Base-by-base conservation (phyloP, 2,329 filamentous ascomycete genomes). In the Penicillium glabrum region DNA sequence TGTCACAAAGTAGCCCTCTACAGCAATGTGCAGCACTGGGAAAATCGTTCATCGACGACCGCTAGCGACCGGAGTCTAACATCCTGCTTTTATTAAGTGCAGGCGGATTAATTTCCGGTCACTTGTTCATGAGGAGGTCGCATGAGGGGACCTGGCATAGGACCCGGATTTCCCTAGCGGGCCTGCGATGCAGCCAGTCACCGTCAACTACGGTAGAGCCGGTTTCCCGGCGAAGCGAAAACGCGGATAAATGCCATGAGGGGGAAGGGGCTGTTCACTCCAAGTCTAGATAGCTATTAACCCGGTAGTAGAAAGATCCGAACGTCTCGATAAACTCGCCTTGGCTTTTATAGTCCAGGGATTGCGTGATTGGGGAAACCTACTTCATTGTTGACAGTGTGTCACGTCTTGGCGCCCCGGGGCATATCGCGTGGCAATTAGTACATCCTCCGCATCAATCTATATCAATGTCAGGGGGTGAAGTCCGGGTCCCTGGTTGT, bases 111-210 rank as follows among this genome's bases (percentile, higher is more conserved):
- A 14, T 14, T 11, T 23, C 27, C 26, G 27, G n/a, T 19, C 14
- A 24, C 8, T 47, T 16, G 13, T 16, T 35, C 26, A 35, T 47
- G 27, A n/a, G 27, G 16, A 10, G 5, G 29, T 23, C 5, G 10
- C 24, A 46, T 24, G 8, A 29, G 6, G 26, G 16, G 29, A 8
- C 19, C 24, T 13, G 44, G 24, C 11, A 27, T 10, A 19, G 23
- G 13, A 24, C 26, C 14, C 5, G 3, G 19, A 19, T 46, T 44
- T 26, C 41, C 41, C 3, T n/a, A n/a, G 33, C 33, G 44, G 44
- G 44, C 19, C 3, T 11, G 45, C 7, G 45, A 31, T 31, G 52
- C 51, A 57, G 39, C 61, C 63, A 65, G 61, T 65, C 49, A 63
- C 53, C 46, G 46, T 60, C n/a, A 27, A 58, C 60, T 10, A 29